Evolutionary conservation across 768 basidiomycete genomes (phyloP), one percentile per base, ranked within the genome.

Genomic region (Rhodotorula graminis): DNA sequence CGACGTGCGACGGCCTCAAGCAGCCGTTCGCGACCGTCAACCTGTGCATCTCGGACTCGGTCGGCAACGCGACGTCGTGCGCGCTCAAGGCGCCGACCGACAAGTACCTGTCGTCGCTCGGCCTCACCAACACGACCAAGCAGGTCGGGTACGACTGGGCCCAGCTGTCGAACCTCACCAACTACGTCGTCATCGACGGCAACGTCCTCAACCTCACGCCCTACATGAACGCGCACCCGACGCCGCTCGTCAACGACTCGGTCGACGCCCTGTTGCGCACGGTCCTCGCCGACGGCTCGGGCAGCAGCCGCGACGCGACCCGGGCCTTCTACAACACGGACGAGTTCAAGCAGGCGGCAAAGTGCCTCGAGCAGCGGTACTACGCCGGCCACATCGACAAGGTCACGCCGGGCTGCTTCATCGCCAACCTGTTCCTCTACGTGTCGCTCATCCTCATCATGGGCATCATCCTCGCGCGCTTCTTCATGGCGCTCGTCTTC

Each of bases 311-410:
- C 79, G 96, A 99, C 79, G 95, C 87, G 2, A 97, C 95, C 0
- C 87, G 90, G 59, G 83, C 93, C 44, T 95, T 99, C 80, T 88
- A 86, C 80, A 89, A 88, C 81, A 86, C 87, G 58, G 76, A 84
- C 12, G 85, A 86, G 65, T 86, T 92, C 68, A 83, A 86, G 72
- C 83, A 84, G 18, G 88, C 90, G 33, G 84, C 96, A 7, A 85
- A 87, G 18, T 99, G 96, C 81, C 84, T 99, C 64, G 84, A 85
- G 64, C 83, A 91, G 77, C 88, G 96, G 21, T 99, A 96, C 81
- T 87, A 87, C 63, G 94, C 93, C 0, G 96, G 96, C 31, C 90
- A 90, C 80, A 97, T 99, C 74, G 96, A 97, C 84, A 96, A 97
- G 82, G 84, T 96, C 79, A 89, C 93, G 0, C 92, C 96, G 12